phyloP scores from a whole-genome alignment of 148 eudicot species.

The Cornus florida region DNA sequence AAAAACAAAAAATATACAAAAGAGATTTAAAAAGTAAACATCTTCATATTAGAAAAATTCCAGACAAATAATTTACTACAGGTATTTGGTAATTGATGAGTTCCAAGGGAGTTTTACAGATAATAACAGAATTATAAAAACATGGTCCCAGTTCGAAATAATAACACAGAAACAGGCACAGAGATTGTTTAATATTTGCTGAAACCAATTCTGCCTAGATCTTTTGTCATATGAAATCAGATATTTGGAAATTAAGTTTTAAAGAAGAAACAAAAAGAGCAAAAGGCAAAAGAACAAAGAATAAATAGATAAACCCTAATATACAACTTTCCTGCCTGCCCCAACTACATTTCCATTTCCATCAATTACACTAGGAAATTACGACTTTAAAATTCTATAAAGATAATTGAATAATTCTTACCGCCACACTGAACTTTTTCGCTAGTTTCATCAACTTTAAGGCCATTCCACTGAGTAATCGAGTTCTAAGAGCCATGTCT shows the following conservation, averaged over 20 bases:
- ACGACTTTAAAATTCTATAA: neutral
- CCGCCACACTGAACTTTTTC: conserved; percentile 69
- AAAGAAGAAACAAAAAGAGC: neutral
- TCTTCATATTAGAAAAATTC: neutral
- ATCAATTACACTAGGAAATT: neutral
- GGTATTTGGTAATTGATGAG: neutral
- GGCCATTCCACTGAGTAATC: conserved; percentile 80
- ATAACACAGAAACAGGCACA: too few relatives aligned
- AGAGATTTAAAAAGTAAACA: neutral
- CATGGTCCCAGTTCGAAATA: neutral
- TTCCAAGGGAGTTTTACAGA: neutral
- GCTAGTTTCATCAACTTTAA: conserved; percentile 91
- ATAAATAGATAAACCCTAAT: neutral
- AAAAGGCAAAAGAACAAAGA: neutral
- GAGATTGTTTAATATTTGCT: neutral
- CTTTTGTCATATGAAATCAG: neutral
- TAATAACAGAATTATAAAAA: neutral
- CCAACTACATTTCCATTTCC: neutral
- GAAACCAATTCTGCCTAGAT: neutral
- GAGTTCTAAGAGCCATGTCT: conserved; percentile 85
- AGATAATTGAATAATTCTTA: conserved; percentile 36
- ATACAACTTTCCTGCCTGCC: neutral
- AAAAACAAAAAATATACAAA: neutral
- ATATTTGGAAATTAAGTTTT: neutral
- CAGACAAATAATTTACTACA: neutral